Conservation (phyloP, 2,329 filamentous ascomycete genomes). For the Fonsecaea monophora region DNA sequence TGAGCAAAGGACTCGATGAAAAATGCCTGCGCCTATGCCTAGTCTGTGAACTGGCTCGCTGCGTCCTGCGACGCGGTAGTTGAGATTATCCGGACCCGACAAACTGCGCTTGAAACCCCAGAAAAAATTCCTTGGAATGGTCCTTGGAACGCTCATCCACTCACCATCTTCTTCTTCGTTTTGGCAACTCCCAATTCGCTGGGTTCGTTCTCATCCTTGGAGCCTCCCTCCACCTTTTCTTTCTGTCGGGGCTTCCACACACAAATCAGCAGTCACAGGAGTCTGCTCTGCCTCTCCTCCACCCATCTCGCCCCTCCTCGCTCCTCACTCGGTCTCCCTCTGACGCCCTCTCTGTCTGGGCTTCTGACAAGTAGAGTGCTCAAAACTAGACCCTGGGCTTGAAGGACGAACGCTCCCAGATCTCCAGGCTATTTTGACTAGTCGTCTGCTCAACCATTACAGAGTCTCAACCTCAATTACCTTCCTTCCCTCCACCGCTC, state of each 20-base stretch:
- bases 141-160: slow-evolving; percentile 8
- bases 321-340: not conserved
- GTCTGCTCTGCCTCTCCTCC: not conserved
- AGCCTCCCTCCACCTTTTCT: not conserved
- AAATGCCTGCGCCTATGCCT: too few relatives aligned
- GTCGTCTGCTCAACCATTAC: not conserved
- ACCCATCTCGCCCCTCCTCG: slow-evolving; percentile 1
- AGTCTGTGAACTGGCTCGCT: not conserved
- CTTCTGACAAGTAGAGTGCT: not conserved
- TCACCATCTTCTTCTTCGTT: slow-evolving; percentile 7
- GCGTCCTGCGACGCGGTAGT: not conserved
- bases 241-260: not conserved
- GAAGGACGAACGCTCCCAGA: slow-evolving; percentile 5
- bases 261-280: not conserved
- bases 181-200: slow-evolving; percentile 6
- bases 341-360: not conserved
- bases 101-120: slow-evolving; percentile 4
- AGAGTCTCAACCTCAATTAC: slow-evolving; percentile 8
- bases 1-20: not conserved
- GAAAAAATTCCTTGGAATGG: slow-evolving; percentile 10
- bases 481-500: slow-evolving; percentile 31
- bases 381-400: not conserved
- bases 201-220: not conserved
- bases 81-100: not conserved
- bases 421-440: slow-evolving; percentile 11